Conservation (phyloP, 2,329 filamentous ascomycete genomes). For the Hypoxylon sp. region DNA sequence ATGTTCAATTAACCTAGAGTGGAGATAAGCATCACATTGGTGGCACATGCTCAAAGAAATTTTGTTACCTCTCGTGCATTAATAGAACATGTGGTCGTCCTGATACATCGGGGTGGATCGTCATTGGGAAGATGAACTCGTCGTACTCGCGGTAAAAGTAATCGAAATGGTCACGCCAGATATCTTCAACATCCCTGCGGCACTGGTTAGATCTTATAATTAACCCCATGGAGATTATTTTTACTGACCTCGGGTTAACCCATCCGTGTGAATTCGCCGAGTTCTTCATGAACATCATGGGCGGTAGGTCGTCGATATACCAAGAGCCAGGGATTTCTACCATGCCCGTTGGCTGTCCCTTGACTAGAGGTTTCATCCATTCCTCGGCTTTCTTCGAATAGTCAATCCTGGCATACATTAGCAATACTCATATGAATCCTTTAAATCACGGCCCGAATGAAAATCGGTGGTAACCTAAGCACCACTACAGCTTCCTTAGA, state of each 20-base stretch:
- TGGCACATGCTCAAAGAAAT: conserved; percentile 27
- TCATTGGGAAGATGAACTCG: conserved; percentile 83
- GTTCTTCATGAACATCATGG: conserved; percentile 81
- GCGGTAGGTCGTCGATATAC: conserved; percentile 76
- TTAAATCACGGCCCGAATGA: not conserved
- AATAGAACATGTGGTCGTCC: conserved; percentile 79
- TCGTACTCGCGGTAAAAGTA: conserved; percentile 85
- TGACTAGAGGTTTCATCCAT: conserved; percentile 77
- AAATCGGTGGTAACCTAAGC: not conserved
- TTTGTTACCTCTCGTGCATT: conserved; percentile 76
- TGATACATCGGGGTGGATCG: conserved; percentile 81
- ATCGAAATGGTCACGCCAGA: conserved; percentile 77
- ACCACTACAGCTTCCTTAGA: not conserved
- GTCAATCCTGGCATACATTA: conserved; percentile 64
- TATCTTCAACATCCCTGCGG: conserved; percentile 71
- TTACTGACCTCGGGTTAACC: conserved; percentile 62
- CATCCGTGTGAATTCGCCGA: conserved; percentile 76
- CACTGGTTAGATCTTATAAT: conserved; percentile 2
- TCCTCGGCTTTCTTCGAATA: conserved; percentile 72
- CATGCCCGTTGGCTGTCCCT: conserved; percentile 72
- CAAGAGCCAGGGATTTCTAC: conserved; percentile 77
- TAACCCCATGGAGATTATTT: not conserved
- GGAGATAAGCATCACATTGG: conserved; percentile 34
- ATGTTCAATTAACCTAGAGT: conserved; percentile 72
- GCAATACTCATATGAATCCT: not conserved